Evolutionary conservation across 495 filamentous ascomycete genomes (phyloP).

Genomic region (Trichoderma erinaceum): DNA sequence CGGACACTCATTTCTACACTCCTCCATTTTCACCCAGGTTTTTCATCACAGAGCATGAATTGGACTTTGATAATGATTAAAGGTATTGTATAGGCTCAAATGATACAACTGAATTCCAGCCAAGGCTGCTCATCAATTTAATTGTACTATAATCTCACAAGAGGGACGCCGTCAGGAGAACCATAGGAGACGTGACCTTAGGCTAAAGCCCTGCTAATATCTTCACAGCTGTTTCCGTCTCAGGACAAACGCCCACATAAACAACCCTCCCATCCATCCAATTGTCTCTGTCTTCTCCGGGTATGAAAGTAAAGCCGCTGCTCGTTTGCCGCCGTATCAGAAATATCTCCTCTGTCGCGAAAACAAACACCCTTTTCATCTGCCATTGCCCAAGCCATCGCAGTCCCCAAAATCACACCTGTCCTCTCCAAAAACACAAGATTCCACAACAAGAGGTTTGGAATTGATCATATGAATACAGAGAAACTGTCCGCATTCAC

Average conservation of each 20-base stretch:
- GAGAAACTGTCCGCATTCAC: background rate
- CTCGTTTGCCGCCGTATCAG: background rate
- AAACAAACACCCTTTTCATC: background rate
- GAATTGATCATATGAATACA: background rate
- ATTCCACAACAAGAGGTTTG: background rate
- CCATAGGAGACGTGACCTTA: background rate
- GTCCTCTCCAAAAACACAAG: background rate
- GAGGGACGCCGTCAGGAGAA: background rate
- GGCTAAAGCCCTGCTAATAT: background rate
- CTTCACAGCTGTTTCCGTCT: background rate
- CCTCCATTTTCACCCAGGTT: background rate
- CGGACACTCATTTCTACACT: background rate
- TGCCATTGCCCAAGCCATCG: background rate
- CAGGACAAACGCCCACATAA: background rate
- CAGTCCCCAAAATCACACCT: background rate
- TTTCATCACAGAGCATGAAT: background rate
- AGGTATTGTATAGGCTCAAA: background rate
- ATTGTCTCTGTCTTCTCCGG: no score
- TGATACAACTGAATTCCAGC: conserved; percentile 1
- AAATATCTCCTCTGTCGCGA: background rate
- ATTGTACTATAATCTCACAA: conserved; percentile 10
- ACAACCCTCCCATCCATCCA: no score
- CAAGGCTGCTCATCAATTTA: background rate
- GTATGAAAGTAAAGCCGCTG: background rate
- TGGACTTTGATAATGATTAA: background rate